Base-by-base conservation (phyloP, 768 basidiomycete species). In the Leccinellum albellum region DNA sequence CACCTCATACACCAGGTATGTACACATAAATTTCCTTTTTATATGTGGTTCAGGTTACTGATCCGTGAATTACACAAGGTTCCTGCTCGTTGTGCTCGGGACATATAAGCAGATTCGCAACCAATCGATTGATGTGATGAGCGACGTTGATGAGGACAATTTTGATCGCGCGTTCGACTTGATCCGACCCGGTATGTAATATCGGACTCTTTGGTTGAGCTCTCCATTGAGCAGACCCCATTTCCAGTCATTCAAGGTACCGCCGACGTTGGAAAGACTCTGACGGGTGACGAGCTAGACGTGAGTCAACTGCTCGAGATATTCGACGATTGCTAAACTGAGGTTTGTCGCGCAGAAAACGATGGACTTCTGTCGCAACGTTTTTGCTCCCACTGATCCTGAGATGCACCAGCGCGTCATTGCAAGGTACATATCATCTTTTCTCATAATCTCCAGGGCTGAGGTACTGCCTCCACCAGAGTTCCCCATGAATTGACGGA, bases 111-210 rank as follows among this genome's bases (percentile, higher is more conserved):
- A 45, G 14, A 45, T 45, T 3, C 44, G 44, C 5, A 45, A 45
- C 17, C 44, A 45, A 45, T 45, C 44, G 12, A 20, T 45, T 14
- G 44, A 45, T 23, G 44, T 45, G 21, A 45, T 45, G 44, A 45
- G 44, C 44, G 44, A 61, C 10, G 53, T 55, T 3, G 46, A 59
- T 14, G 57, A 61, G 23, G 57, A 59, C 37, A 59, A 61, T 26
- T 52, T 61, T 14, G 57, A 61, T 15, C 61, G 54, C 8, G 54
- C 61, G 9, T 61, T 61, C 4, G 49, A 55, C 28, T 21, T 55
- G 29, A 44, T 61, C 26, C 15, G 61, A 45, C 61, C 61, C 6
- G 48, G 58, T 61, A 50, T 6, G 54, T 50, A 10, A 10, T 20
- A 15, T 23, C 17, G 5, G 17, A 37, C 2, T 5, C 4, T 26